Conservation (phyloP, 1,284 basidiomycete species). For the Puccinia horiana region DNA sequence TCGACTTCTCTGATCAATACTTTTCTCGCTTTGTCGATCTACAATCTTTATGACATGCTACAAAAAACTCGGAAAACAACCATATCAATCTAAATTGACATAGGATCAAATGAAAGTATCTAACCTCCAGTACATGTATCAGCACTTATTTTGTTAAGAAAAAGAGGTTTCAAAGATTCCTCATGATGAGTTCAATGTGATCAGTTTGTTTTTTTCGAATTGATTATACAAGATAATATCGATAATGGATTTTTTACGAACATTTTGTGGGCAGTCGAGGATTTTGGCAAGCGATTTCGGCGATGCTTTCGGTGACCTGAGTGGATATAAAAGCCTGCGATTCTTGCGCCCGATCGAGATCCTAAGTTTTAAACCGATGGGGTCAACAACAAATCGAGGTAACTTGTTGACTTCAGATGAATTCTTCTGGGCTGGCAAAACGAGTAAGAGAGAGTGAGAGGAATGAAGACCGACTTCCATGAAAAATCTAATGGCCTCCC, state of each 20-base stretch:
- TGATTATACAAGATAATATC: background rate
- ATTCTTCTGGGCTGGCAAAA: background rate
- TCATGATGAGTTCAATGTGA: no score
- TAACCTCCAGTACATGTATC: background rate
- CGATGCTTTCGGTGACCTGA: constrained; percentile 41
- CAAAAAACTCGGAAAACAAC: background rate
- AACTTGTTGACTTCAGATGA: background rate
- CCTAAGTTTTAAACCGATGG: no score
- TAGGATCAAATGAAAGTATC: background rate
- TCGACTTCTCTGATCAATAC: constrained; percentile 20
- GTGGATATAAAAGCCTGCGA: constrained; percentile 20
- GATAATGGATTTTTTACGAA: background rate
- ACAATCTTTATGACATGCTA: constrained; percentile 31
- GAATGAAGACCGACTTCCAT: constrained; percentile 2
- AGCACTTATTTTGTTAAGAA: constrained; percentile 12
- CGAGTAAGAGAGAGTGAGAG: background rate
- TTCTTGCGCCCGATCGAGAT: background rate
- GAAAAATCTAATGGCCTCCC: constrained; percentile 36
- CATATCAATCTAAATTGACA: background rate
- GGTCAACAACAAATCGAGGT: background rate
- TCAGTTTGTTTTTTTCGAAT: background rate
- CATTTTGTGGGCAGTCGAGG: constrained; percentile 17
- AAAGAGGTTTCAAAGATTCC: background rate
- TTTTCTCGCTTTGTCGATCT: background rate
- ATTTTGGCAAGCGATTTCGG: constrained; percentile 40